phyloP scores from a whole-genome alignment of 2,329 filamentous ascomycete genomes.

The Fusarium nygamai region DNA sequence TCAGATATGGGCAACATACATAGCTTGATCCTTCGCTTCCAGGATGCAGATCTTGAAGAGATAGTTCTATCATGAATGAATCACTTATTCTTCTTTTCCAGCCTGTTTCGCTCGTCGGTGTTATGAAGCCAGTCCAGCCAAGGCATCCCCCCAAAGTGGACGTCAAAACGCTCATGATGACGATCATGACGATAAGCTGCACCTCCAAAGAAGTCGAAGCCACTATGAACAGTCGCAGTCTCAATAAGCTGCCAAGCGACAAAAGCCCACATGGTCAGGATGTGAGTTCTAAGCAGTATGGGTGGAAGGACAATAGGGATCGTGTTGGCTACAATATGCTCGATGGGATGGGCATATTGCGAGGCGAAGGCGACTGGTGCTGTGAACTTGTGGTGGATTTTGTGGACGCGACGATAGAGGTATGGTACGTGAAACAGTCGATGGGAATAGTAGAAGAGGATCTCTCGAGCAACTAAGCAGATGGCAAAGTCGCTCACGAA shows the following conservation, averaged over 20 bases:
- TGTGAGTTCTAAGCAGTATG: constrained; percentile 56
- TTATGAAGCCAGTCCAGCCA: constrained; percentile 66
- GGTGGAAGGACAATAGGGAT: constrained; percentile 62
- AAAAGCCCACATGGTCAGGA: constrained; percentile 64
- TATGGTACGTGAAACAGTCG: constrained; percentile 60
- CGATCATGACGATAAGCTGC: constrained; percentile 63
- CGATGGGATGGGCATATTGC: constrained; percentile 66
- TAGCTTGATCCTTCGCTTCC: not conserved
- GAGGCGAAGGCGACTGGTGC: constrained; percentile 65
- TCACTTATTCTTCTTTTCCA: not conserved
- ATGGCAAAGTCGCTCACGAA: constrained; percentile 54
- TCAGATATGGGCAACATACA: not conserved
- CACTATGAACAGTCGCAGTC: constrained; percentile 65
- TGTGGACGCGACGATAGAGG: constrained; percentile 63
- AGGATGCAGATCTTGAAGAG: not conserved
- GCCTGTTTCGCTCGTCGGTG: constrained; percentile 48
- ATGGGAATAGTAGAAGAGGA: constrained; percentile 66
- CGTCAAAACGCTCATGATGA: constrained; percentile 66
- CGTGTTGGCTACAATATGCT: constrained; percentile 64
- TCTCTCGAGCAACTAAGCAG: constrained; percentile 57
- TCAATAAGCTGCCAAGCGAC: constrained; percentile 59
- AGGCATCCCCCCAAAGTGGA: constrained; percentile 64
- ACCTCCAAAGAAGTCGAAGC: constrained; percentile 63
- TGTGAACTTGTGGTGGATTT: constrained; percentile 65
- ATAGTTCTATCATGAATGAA: not conserved